Evolutionary conservation across 306 rosid genomes (phyloP), one percentile per base, ranked within the genome.

Genomic region (Glycyrrhiza uralensis): DNA sequence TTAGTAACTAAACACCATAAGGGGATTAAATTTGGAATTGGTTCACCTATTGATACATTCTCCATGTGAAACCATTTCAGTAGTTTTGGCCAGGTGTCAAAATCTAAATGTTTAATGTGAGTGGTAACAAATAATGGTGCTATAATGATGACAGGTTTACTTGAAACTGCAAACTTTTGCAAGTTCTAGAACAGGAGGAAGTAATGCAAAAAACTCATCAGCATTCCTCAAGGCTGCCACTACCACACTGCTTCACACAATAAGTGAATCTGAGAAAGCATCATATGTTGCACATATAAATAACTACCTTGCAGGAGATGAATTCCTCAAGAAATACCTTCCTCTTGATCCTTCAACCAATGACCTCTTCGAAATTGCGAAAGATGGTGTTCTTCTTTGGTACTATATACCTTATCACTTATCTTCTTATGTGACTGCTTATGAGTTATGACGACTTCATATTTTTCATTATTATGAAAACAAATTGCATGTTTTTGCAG

Each of bases 361-460:
- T 36, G 92, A 92, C 75, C 89, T 92, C 17, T 92, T 92, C 13
- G 98, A 92, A 85, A 78, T 92, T 76, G 88, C 80, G 0, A 92
- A 92, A 76, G 96, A 90, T 41, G 98, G 98, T 63, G 98, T 92
- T 76, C 95, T 92, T 59, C 83, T 92, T 72, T 92, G 98, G 98
- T 90, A 83, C 13, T 32, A 2, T 33, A 15, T 11, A 19, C n/a
- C n/a, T 2, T 58, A 33, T 64, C 46, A 3, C 52, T 55, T 44
- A 9, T 17, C 70, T 17, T 65, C 64, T 26, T 49, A 17, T 14
- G 47, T 45, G 42, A 26, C 9, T 56, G 2, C 9, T 49, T 58
- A 29, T 75, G 60, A 50, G 6, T 49, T 58, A 29, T 75, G 60
- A 50, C 5, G 55, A 39, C 62, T 51, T 45, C 15, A 2, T 44